Evolutionary conservation across 1,284 basidiomycete genomes (phyloP).

Genomic region (Puccinia polysora): DNA sequence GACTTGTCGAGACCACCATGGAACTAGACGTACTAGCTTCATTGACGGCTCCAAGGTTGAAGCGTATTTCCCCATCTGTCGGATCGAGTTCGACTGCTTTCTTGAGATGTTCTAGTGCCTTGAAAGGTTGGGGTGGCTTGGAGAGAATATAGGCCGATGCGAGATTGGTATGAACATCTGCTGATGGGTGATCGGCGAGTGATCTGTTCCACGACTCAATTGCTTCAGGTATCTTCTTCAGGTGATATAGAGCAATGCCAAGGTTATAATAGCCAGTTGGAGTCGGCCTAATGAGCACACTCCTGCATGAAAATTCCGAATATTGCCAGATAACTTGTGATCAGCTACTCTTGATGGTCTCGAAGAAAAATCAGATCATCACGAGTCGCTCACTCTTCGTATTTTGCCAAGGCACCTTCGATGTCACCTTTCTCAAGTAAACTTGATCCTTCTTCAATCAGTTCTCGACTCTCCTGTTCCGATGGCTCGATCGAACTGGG

Average conservation of each 20-base stretch:
- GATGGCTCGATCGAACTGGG: conserved; percentile 29
- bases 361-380: not conserved
- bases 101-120: conserved; percentile 38
- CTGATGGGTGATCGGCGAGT: conserved; percentile 8
- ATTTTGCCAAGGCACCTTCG: conserved; percentile 25
- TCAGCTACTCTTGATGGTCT: not conserved
- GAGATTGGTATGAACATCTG: conserved; percentile 41
- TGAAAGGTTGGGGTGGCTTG: conserved; percentile 36
- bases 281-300: conserved; percentile 25
- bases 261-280: conserved; percentile 37
- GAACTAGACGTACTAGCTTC: conserved; percentile 30
- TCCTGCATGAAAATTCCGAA: conserved; percentile 7
- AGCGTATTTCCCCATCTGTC: conserved; percentile 37
- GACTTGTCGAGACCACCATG: not conserved
- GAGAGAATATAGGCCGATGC: conserved; percentile 43
- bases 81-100: conserved; percentile 37
- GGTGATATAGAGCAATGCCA: conserved; percentile 32
- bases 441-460: conserved; percentile 28
- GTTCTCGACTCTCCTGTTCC: conserved; percentile 26
- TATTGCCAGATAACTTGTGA: not conserved
- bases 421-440: conserved; percentile 37
- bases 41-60: conserved; percentile 40
- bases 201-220: conserved; percentile 28
- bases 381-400: conserved; percentile 13
- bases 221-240: conserved; percentile 31